Evolutionary conservation across 2,329 filamentous ascomycete genomes (phyloP).

Genomic region (Phialophora tarda): DNA sequence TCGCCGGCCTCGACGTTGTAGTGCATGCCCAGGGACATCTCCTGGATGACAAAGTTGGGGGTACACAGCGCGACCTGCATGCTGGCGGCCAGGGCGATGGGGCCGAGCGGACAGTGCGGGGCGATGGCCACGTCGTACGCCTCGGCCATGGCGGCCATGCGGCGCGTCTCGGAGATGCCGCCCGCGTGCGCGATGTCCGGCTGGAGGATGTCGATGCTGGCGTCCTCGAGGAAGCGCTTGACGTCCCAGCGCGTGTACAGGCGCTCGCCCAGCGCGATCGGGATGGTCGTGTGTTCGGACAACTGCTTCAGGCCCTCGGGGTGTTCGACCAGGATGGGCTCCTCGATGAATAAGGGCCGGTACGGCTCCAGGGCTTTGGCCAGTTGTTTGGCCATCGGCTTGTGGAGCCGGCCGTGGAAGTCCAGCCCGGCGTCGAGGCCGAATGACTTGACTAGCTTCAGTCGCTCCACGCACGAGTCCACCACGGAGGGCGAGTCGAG

Average conservation of each 20-base stretch:
- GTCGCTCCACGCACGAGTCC: slow-evolving; percentile 67
- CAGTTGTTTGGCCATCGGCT: slow-evolving; percentile 76
- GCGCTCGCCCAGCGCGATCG: slow-evolving; percentile 73
- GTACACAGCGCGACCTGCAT: slow-evolving; percentile 66
- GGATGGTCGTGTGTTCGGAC: slow-evolving; percentile 60
- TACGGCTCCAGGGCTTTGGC: slow-evolving; percentile 68
- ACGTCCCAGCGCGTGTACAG: slow-evolving; percentile 74
- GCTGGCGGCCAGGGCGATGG: slow-evolving; percentile 71
- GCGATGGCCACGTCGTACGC: slow-evolving; percentile 73
- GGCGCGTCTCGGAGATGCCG: slow-evolving; percentile 70
- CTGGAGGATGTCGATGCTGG: slow-evolving; percentile 71
- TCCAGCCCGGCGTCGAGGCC: slow-evolving; percentile 77
- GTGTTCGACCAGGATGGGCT: slow-evolving; percentile 71
- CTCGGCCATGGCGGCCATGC: slow-evolving; percentile 72
- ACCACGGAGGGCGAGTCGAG: slow-evolving; percentile 72
- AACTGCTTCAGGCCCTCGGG: slow-evolving; percentile 66
- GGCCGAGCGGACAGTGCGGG: slow-evolving; percentile 73
- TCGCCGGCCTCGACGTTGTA: slow-evolving; percentile 70
- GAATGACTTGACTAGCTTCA: slow-evolving; percentile 70
- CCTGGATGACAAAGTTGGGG: slow-evolving; percentile 72
- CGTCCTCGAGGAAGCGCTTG: slow-evolving; percentile 69
- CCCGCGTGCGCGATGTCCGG: slow-evolving; percentile 72
- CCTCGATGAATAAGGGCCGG: slow-evolving; percentile 72
- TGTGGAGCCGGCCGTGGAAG: slow-evolving; percentile 76
- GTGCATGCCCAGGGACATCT: slow-evolving; percentile 80